phyloP scores from a whole-genome alignment of 164 flowering plant species.

The Tetrastigma voinierianum region DNA sequence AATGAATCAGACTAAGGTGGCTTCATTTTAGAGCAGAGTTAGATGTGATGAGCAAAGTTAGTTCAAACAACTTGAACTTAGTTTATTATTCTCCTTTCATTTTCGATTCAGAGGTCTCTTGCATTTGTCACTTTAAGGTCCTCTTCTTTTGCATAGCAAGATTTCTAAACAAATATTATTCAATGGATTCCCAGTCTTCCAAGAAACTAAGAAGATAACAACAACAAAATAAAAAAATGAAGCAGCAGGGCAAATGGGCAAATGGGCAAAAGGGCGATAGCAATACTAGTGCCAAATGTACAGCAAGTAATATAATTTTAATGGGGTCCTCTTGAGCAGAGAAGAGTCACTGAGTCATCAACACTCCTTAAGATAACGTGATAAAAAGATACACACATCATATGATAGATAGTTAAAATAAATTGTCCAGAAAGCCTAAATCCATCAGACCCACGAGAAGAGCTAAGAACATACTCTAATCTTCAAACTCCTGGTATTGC shows the following conservation, averaged over 20 bases:
- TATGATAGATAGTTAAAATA: neutral
- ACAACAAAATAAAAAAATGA: neutral
- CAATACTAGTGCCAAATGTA: neutral
- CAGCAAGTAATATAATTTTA: neutral
- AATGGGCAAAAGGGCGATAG: neutral
- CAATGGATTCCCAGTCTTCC: too few species aligned
- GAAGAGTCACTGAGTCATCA: too few species aligned
- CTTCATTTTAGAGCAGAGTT: neutral
- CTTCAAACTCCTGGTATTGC: conserved; percentile 42
- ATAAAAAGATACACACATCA: neutral
- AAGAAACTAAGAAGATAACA: neutral
- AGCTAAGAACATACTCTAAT: conserved; percentile 15
- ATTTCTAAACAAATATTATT: neutral
- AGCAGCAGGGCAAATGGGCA: neutral
- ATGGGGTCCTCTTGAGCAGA: neutral
- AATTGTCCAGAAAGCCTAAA: neutral
- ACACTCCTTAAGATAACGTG: neutral
- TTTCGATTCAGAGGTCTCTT: too few species aligned
- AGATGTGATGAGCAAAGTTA: too few species aligned
- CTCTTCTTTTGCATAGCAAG: neutral
- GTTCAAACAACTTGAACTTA: too few species aligned
- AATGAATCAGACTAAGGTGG: neutral
- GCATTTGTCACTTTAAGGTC: neutral
- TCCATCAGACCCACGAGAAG: neutral
- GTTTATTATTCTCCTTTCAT: too few species aligned